These are phyloP conservation scores for Hymenoscyphus albidus DNA, from an alignment of 2,329 filamentous ascomycete genomes.

Conservation along the genomic window DNA sequence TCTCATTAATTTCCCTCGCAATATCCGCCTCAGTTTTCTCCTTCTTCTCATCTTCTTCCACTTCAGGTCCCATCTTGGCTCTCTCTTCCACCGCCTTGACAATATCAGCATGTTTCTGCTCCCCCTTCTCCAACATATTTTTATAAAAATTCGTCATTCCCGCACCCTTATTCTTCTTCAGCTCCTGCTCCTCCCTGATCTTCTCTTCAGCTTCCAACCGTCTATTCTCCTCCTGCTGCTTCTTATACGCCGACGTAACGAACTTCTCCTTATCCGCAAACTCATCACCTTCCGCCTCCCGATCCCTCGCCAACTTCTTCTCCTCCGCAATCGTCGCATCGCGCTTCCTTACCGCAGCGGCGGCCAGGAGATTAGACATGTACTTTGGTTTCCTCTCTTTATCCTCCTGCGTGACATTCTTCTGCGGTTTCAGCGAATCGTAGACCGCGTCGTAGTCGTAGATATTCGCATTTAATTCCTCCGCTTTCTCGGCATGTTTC, in stretches of 20 bases:
- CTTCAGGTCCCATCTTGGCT: slow-evolving; percentile 42
- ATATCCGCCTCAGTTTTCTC: slow-evolving; percentile 58
- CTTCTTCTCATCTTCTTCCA: slow-evolving; percentile 38
- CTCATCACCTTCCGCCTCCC: slow-evolving; percentile 76
- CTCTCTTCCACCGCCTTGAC: slow-evolving; percentile 62
- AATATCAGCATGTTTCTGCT: slow-evolving; percentile 65
- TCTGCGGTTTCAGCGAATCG: slow-evolving; percentile 67
- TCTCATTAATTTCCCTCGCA: slow-evolving; percentile 64
- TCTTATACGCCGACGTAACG: slow-evolving; percentile 78
- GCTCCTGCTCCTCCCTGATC: slow-evolving; percentile 59
- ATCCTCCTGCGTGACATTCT: slow-evolving; percentile 51
- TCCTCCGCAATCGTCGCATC: slow-evolving; percentile 76
- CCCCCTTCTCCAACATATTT: slow-evolving; percentile 66
- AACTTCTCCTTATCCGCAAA: slow-evolving; percentile 83
- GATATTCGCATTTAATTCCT: slow-evolving; percentile 66
- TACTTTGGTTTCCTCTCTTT: slow-evolving; percentile 68
- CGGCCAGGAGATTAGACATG: slow-evolving; percentile 69
- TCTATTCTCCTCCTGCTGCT: slow-evolving; percentile 72
- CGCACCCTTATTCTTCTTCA: slow-evolving; percentile 59
- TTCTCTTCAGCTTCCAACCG: slow-evolving; percentile 69
- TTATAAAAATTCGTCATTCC: slow-evolving; percentile 79
- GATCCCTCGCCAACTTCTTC: slow-evolving; percentile 72
- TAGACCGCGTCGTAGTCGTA: slow-evolving; percentile 86
- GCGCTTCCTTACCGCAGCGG: slow-evolving; percentile 72
- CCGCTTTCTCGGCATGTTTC: slow-evolving; percentile 60